A percentile compares a stretch with the other conserved stretches of the same genome.
phyloP scores from a whole-genome alignment of 192 early-diverging fungal species.

The Cetraspora pellucida region DNA sequence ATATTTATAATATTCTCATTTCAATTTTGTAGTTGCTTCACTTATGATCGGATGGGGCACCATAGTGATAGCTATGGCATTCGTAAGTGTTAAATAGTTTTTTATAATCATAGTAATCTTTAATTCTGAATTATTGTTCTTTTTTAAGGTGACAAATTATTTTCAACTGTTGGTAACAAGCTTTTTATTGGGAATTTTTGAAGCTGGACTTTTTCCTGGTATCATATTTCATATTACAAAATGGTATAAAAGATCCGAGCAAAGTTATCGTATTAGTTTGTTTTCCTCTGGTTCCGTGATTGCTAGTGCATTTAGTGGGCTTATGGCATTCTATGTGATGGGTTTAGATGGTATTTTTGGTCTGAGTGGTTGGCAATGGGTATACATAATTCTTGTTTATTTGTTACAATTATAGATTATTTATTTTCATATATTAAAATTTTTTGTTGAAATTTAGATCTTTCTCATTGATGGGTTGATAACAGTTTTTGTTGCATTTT shows the following conservation, averaged over 20 bases:
- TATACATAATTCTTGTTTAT: neutral
- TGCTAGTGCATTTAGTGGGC: constrained; percentile 65
- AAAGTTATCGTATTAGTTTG: constrained; percentile 53
- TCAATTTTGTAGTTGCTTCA: constrained; percentile 39
- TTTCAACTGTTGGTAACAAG: constrained; percentile 52
- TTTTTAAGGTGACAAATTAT: constrained; percentile 30
- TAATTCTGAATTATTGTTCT: neutral
- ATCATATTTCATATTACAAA: constrained; percentile 55
- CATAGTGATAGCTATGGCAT: constrained; percentile 58
- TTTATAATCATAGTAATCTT: neutral
- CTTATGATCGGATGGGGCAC: constrained; percentile 60
- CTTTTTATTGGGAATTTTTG: constrained; percentile 63
- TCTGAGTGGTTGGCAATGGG: constrained; percentile 58
- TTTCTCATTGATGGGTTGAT: constrained; percentile 69
- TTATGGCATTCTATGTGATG: constrained; percentile 65
- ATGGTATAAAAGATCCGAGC: constrained; percentile 29
- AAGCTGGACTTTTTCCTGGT: constrained; percentile 64
- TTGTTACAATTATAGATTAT: constrained; percentile 10
- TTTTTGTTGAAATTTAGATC: constrained; percentile 37
- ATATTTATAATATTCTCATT: too few species aligned
- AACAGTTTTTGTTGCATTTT: constrained; percentile 41
- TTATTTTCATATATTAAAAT: neutral
- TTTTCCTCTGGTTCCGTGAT: constrained; percentile 57
- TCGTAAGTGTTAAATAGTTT: constrained; percentile 27
- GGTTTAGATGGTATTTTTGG: constrained; percentile 43